phyloP scores from a whole-genome alignment of 257 asterid genomes.

The Verbascum thapsus region DNA sequence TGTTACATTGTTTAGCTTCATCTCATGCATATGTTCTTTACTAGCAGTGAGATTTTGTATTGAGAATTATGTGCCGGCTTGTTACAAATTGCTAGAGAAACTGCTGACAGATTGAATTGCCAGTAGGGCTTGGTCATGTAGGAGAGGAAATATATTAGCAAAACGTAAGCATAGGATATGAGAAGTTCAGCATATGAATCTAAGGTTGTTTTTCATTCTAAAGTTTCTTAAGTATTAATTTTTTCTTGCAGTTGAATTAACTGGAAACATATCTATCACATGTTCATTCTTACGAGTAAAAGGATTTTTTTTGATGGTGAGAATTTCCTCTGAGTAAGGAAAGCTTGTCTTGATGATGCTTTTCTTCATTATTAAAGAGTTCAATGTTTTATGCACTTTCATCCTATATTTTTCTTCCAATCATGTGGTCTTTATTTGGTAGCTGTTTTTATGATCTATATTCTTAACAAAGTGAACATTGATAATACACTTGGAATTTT shows the following conservation, averaged over 20 bases:
- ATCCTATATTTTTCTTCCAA: neutral
- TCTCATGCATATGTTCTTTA: conserved; percentile 13
- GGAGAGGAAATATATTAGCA: conserved; percentile 1
- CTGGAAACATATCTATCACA: neutral
- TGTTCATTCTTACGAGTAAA: conserved; percentile 2
- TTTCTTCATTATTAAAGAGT: neutral
- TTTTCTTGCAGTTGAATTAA: neutral
- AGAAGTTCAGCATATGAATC: conserved; percentile 12
- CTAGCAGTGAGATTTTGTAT: neutral
- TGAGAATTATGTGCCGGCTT: neutral
- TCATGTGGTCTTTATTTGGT: neutral
- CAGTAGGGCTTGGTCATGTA: neutral
- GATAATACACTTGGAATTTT: neutral
- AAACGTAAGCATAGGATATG: conserved; percentile 10
- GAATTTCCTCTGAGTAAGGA: neutral
- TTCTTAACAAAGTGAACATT: conserved; percentile 13
- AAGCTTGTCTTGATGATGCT: neutral
- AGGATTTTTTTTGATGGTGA: neutral
- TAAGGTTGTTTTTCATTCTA: conserved; percentile 8
- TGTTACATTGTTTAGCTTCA: neutral
- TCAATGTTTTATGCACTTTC: neutral
- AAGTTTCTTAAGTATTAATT: conserved; percentile 11
- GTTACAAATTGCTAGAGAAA: neutral
- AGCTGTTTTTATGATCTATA: neutral
- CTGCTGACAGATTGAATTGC: conserved; percentile 4